A percentile compares a stretch with the other conserved stretches of the same genome.
phyloP scores from a whole-genome alignment of 352 stramenopile genomes.

The Phytophthora lateralis region DNA sequence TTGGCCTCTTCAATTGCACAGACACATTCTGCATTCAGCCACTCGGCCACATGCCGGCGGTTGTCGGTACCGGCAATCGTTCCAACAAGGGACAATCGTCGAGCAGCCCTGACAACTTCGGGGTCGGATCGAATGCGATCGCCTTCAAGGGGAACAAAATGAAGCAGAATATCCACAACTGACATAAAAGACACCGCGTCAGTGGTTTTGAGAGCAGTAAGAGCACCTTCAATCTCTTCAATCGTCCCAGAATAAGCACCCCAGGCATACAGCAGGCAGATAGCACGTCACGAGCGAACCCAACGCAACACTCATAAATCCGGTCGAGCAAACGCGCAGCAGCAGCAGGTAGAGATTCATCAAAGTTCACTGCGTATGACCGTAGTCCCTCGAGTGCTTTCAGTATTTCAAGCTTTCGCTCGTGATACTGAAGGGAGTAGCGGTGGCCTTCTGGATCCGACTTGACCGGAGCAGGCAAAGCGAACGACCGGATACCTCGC shows the following conservation, averaged over 20 bases:
- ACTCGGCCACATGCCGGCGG: not conserved
- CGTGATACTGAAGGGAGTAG: slow-evolving; percentile 14
- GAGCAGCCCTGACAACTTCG: not conserved
- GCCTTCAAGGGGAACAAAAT: not conserved
- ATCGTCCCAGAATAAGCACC: slow-evolving; percentile 2
- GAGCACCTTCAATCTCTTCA: not conserved
- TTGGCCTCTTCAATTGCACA: slow-evolving; percentile 14
- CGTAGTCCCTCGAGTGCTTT: not conserved
- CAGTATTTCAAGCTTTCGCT: slow-evolving; percentile 3
- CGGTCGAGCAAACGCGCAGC: slow-evolving; percentile 12
- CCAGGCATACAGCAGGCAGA: slow-evolving; percentile 12
- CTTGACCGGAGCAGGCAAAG: slow-evolving; percentile 10
- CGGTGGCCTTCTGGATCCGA: slow-evolving; percentile 2
- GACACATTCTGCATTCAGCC: slow-evolving; percentile 8
- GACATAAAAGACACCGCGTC: not conserved
- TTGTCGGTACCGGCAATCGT: not conserved
- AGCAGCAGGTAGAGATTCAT: slow-evolving; percentile 3
- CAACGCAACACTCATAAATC: slow-evolving; percentile 2
- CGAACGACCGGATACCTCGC: slow-evolving; percentile 18
- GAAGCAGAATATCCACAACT: not conserved
- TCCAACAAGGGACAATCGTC: slow-evolving; percentile 1
- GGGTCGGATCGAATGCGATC: not conserved
- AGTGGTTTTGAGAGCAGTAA: not conserved
- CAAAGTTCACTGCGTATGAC: slow-evolving; percentile 8
- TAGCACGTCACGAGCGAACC: slow-evolving; percentile 7